Percentiles rank a stretch among this genome's conserved stretches.
These are phyloP conservation scores for Aspergillus eucalypticola DNA, from an alignment of 2,329 filamentous ascomycete genomes.

Conservation along the genomic window DNA sequence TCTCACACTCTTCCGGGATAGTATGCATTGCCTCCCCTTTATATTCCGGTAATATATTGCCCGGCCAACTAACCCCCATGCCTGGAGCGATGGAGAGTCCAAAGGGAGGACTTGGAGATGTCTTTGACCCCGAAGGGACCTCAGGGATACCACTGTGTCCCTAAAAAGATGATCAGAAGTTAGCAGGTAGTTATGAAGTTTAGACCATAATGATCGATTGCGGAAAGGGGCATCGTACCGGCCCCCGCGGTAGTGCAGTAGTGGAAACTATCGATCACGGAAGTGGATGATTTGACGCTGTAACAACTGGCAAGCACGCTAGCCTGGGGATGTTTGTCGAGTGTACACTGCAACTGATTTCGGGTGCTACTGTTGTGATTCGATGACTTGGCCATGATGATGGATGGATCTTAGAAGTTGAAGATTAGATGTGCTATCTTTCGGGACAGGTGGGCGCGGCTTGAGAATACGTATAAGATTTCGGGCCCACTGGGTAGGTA, in stretches of 20 bases:
- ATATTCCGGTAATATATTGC: conserved; percentile 41
- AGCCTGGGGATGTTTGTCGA: conserved; percentile 53
- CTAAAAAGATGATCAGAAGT: conserved; percentile 39
- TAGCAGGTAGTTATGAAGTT: background rate
- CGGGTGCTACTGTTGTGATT: conserved; percentile 72
- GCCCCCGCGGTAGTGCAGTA: conserved; percentile 91
- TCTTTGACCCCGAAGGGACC: conserved; percentile 83
- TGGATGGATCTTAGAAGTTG: conserved; percentile 12
- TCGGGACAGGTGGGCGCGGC: background rate
- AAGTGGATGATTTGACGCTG: conserved; percentile 69
- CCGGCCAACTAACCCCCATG: conserved; percentile 53
- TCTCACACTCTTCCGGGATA: conserved; percentile 99
- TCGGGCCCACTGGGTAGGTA: background rate
- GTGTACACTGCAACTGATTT: conserved; percentile 60
- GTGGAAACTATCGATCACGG: conserved; percentile 79
- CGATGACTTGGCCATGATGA: conserved; percentile 53
- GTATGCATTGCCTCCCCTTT: conserved; percentile 90
- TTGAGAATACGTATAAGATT: background rate
- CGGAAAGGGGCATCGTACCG: conserved; percentile 54
- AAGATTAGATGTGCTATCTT: background rate
- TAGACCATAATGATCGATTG: background rate
- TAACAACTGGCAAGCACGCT: conserved; percentile 92
- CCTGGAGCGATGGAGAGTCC: conserved; percentile 69
- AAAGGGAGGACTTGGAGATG: conserved; percentile 86
- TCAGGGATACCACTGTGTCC: conserved; percentile 94